phyloP scores from a whole-genome alignment of 768 basidiomycete genomes.

The Pleurotus tuoliensis region DNA sequence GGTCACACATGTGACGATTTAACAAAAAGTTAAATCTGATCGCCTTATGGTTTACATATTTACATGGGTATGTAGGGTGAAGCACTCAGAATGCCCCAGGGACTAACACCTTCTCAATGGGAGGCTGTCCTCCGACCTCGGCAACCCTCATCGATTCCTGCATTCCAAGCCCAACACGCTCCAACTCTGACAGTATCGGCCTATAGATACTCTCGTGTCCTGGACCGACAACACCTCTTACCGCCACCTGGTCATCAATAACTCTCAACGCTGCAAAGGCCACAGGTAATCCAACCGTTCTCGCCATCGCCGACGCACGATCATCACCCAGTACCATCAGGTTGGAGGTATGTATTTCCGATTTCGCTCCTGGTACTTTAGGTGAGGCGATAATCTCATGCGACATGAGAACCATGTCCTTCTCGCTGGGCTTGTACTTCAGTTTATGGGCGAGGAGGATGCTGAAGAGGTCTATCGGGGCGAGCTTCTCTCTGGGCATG shows the following conservation, averaged over 20 bases:
- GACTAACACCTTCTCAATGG: background rate
- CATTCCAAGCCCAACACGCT: conserved; percentile 50
- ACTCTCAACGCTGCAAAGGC: conserved; percentile 76
- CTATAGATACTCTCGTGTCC: conserved; percentile 54
- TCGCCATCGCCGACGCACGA: conserved; percentile 79
- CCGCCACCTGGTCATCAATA: conserved; percentile 51
- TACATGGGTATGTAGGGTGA: too few relatives aligned
- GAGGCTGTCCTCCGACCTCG: conserved; percentile 12
- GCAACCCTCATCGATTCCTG: conserved; percentile 24
- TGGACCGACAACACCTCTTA: conserved; percentile 69
- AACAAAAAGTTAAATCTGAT: too few relatives aligned
- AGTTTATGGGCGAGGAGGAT: conserved; percentile 67
- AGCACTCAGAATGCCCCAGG: background rate
- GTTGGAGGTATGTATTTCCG: conserved; percentile 63
- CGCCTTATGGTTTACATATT: too few relatives aligned
- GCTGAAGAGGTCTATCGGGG: conserved; percentile 75
- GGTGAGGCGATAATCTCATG: conserved; percentile 69
- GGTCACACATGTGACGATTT: too few relatives aligned
- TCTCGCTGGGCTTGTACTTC: conserved; percentile 63
- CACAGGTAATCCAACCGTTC: conserved; percentile 84
- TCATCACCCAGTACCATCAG: conserved; percentile 57
- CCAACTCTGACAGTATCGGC: conserved; percentile 59
- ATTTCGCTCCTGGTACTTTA: conserved; percentile 14
- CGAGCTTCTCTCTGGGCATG: conserved; percentile 35
- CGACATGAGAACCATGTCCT: conserved; percentile 82